Conservation (phyloP, 2,329 filamentous ascomycete genomes). For the Phyllachora maydis region DNA sequence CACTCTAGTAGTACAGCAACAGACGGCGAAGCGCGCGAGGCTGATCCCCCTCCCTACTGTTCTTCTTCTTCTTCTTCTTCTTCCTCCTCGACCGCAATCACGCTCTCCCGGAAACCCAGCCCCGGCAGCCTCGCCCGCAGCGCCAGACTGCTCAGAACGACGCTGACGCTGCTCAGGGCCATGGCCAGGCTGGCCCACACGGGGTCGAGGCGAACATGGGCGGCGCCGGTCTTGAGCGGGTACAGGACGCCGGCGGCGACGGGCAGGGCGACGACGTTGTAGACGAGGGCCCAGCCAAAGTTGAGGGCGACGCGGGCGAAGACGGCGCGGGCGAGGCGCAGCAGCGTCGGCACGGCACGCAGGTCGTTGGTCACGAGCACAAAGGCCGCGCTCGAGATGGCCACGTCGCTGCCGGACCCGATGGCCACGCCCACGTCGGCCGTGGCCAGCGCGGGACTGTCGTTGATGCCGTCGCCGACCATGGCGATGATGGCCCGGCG, state of each 20-base stretch:
- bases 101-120: constrained; percentile 20
- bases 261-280: constrained; percentile 61
- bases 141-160: constrained; percentile 62
- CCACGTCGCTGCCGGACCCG: constrained; percentile 66
- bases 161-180: constrained; percentile 80
- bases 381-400: constrained; percentile 63
- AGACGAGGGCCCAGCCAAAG: constrained; percentile 68
- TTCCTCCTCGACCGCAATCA: constrained; percentile 6
- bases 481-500: constrained; percentile 46
- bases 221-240: constrained; percentile 22
- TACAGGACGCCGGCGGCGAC: constrained; percentile 67
- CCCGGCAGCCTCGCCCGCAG: constrained; percentile 30
- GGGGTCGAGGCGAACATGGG: constrained; percentile 46
- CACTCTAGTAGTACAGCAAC: no score
- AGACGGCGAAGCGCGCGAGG: no score
- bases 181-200: constrained; percentile 85
- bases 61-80: not conserved
- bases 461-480: constrained; percentile 81
- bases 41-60: no score
- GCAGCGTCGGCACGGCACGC: constrained; percentile 47
- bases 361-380: constrained; percentile 54
- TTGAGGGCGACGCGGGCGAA: constrained; percentile 68
- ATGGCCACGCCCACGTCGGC: constrained; percentile 75
- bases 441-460: constrained; percentile 59
- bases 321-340: constrained; percentile 49